Percentiles rank a stretch among this genome's conserved stretches.
phyloP scores from a whole-genome alignment of 225 moss, liverwort and hornwort species.

The Bryoerythrophyllum caledonicum region DNA sequence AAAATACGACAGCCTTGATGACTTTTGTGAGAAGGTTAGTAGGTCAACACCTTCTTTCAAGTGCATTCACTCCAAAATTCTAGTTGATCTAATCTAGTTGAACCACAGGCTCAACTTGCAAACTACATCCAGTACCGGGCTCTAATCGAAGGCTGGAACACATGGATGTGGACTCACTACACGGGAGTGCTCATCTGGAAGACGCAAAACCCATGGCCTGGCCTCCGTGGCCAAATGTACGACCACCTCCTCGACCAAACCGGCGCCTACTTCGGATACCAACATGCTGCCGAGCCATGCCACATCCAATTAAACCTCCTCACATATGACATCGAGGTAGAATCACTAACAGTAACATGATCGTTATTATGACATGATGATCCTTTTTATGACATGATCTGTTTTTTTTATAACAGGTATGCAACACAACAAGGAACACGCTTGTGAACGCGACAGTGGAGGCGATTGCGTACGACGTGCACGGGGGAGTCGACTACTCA shows the following conservation, averaged over 20 bases:
- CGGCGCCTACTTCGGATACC: slow-evolving; percentile 69
- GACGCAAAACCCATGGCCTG: slow-evolving; percentile 91
- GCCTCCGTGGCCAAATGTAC: slow-evolving; percentile 79
- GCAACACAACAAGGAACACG: slow-evolving; percentile 52
- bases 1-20: slow-evolving; percentile 48
- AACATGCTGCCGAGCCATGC: slow-evolving; percentile 72
- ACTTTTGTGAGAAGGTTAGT: slow-evolving; percentile 63
- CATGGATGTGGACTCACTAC: slow-evolving; percentile 93
- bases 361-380: no score
- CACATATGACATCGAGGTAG: slow-evolving; percentile 60
- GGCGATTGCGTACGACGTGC: slow-evolving; percentile 53
- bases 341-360: no score
- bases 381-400: no score
- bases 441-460: slow-evolving; percentile 38
- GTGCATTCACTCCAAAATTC: no score
- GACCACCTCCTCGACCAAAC: slow-evolving; percentile 86
- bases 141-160: slow-evolving; percentile 87
- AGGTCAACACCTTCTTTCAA: background rate
- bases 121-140: slow-evolving; percentile 81
- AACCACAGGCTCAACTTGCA: slow-evolving; percentile 67
- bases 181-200: slow-evolving; percentile 88
- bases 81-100: background rate
- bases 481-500: slow-evolving; percentile 28
- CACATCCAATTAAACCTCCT: slow-evolving; percentile 80
- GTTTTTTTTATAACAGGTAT: no score